Base-by-base conservation (phyloP, 2,329 filamentous ascomycete genomes). In the Penicillium sp. region DNA sequence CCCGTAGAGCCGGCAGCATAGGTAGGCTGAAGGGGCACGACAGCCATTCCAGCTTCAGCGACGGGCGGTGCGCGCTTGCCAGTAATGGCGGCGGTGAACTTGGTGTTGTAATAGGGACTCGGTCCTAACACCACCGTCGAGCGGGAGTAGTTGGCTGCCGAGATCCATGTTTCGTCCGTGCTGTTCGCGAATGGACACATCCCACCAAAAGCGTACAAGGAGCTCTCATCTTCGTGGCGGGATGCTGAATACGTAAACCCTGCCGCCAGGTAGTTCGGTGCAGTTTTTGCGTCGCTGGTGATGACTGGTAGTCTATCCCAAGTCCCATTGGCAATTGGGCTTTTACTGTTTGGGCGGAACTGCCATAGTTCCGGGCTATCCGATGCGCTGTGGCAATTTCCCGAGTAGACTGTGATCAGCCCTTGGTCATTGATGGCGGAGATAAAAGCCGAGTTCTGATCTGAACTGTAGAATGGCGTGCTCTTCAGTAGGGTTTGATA, bases 31-130 rank as follows among this genome's bases (percentile, higher is more conserved):
- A 97, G 77, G 0, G 85, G 81, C 0, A 92, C 96, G 49, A 96
- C 83, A 1, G 87, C 88, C 74, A 96, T 95, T 9, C 93, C 93
- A 9, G 93, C 93, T 74, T 95, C 91, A 1, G 91, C 82, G 42
- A 92, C 83, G 0, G 90, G 89, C 67, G 88, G 73, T 4, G 87
- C 88, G 45, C 83, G 78, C 55, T 77, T 78, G 5, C 80, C 73
- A 0, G 79, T 78, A 4, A 81, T 68, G 18, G 76, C 76, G 3
- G 61, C 60, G 20, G 55, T 37, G 39, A 56, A 61, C 26, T 58
- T 40, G 20, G 47, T 49, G 7, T 82, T 65, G 10, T 78, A 69
- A 64, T 82, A 83, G 1, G 65, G 59, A 14, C 53, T 46, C 37
- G 70, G 69, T 42, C 75, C 69, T 0, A 89, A 79, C 0, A 81